Evolutionary conservation across 176 grass and related monocot genomes (phyloP).

Genomic region (Carex myosuroides): DNA sequence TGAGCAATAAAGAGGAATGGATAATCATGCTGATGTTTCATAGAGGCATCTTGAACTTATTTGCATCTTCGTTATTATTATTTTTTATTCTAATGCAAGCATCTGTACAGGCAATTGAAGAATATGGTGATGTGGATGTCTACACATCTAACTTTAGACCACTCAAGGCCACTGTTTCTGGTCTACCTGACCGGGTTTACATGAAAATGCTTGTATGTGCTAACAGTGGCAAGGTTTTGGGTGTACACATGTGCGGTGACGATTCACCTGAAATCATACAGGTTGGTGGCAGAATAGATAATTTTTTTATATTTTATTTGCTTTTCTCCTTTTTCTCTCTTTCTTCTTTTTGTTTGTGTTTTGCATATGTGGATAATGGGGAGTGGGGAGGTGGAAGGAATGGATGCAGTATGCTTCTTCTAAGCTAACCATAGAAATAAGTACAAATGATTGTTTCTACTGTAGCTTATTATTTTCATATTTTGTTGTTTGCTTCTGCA

Average conservation of each 20-base stretch:
- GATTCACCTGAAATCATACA: slow-evolving; percentile 90
- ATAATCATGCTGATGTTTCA: not conserved
- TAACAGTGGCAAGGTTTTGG: slow-evolving; percentile 69
- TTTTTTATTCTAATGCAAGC: slow-evolving; percentile 10
- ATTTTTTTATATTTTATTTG: slow-evolving; percentile 2
- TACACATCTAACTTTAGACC: slow-evolving; percentile 85
- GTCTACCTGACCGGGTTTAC: slow-evolving; percentile 72
- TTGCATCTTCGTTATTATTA: not conserved
- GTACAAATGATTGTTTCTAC: not conserved
- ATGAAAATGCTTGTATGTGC: slow-evolving; percentile 92
- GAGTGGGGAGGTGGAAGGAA: not conserved
- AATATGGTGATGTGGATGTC: slow-evolving; percentile 69
- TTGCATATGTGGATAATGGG: not conserved
- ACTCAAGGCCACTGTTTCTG: slow-evolving; percentile 81
- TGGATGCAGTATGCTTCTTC: not conserved
- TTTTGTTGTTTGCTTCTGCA: not conserved
- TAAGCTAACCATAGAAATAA: not conserved
- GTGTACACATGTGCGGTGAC: slow-evolving; percentile 87
- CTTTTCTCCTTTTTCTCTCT: not conserved
- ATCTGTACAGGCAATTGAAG: slow-evolving; percentile 50
- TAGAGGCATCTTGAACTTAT: not conserved
- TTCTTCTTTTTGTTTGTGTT: not conserved
- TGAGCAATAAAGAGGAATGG: not conserved
- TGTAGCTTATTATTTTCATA: not conserved
- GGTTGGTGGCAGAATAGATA: slow-evolving; percentile 28